These are phyloP conservation scores for Trifolium subterraneum DNA, from an alignment of 306 rosid species.

Conservation along the genomic window DNA sequence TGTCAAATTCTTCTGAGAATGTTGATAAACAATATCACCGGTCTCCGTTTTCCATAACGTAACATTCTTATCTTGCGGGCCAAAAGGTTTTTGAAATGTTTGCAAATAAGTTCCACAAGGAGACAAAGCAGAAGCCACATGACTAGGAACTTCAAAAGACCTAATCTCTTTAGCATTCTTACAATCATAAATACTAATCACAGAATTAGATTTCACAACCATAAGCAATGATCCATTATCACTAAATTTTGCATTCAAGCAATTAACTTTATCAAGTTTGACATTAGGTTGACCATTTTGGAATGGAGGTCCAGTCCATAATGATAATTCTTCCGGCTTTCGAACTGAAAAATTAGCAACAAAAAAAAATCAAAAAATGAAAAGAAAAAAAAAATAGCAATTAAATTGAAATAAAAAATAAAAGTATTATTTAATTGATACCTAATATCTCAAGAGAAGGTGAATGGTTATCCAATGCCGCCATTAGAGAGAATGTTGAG, in stretches of 20 bases:
- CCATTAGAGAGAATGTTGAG: conserved; percentile 49
- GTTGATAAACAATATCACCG: conserved; percentile 68
- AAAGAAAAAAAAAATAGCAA: background rate
- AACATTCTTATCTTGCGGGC: conserved; percentile 80
- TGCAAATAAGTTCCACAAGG: conserved; percentile 78
- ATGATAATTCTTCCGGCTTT: conserved; percentile 67
- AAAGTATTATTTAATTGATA: conserved; percentile 19
- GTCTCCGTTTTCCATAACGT: conserved; percentile 66
- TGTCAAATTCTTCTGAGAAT: conserved; percentile 73
- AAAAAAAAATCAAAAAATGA: background rate
- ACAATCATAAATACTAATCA: conserved; percentile 61
- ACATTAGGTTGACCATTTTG: conserved; percentile 57
- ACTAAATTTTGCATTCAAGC: conserved; percentile 66
- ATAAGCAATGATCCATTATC: conserved; percentile 76
- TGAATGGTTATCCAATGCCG: conserved; percentile 64
- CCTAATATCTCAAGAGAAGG: conserved; percentile 80
- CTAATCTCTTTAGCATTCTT: conserved; percentile 59
- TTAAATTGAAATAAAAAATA: background rate
- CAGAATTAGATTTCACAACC: conserved; percentile 66
- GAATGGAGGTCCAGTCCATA: conserved; percentile 92
- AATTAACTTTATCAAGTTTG: conserved; percentile 69
- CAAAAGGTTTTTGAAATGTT: conserved; percentile 72
- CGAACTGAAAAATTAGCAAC: conserved; percentile 55
- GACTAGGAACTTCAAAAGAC: conserved; percentile 69
- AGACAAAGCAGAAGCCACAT: conserved; percentile 66